These are phyloP conservation scores for Talaromyces piceae DNA, from an alignment of 2,329 filamentous ascomycete species.

Conservation along the genomic window DNA sequence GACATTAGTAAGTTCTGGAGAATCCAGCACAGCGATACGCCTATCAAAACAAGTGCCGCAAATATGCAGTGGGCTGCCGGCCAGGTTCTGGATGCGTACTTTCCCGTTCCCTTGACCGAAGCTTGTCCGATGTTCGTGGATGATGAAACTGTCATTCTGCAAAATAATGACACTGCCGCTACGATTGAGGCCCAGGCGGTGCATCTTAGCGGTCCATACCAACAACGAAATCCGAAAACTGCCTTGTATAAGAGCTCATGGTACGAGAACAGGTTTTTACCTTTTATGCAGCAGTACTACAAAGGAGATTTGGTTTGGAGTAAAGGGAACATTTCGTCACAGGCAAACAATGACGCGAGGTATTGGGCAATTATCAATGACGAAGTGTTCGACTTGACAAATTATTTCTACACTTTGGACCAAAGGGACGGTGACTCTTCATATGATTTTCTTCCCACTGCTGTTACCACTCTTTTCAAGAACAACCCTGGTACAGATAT, in stretches of 20 bases:
- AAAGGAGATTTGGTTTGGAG: conserved; percentile 78
- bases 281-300: conserved; percentile 75
- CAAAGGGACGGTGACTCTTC: conserved; percentile 45
- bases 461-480: conserved; percentile 61
- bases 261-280: conserved; percentile 69
- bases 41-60: conserved; percentile 50
- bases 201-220: conserved; percentile 62
- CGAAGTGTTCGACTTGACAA: conserved; percentile 77
- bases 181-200: conserved; percentile 47
- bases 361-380: conserved; percentile 74
- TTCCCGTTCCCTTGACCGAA: conserved; percentile 65
- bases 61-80: conserved; percentile 75
- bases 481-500: conserved; percentile 75
- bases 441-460: conserved; percentile 66
- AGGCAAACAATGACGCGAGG: conserved; percentile 61
- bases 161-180: conserved; percentile 60
- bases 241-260: conserved; percentile 59
- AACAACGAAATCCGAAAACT: conserved; percentile 49
- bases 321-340: conserved; percentile 48
- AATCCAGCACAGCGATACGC: conserved; percentile 70
- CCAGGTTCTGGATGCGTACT: conserved; percentile 73
- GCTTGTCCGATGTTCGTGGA: conserved; percentile 69
- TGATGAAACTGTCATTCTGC: conserved; percentile 41
- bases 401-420: conserved; percentile 77
- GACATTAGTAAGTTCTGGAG: conserved; percentile 87